phyloP scores from a whole-genome alignment of 345 rosid genomes.

The Diplotaxis tenuifolia region DNA sequence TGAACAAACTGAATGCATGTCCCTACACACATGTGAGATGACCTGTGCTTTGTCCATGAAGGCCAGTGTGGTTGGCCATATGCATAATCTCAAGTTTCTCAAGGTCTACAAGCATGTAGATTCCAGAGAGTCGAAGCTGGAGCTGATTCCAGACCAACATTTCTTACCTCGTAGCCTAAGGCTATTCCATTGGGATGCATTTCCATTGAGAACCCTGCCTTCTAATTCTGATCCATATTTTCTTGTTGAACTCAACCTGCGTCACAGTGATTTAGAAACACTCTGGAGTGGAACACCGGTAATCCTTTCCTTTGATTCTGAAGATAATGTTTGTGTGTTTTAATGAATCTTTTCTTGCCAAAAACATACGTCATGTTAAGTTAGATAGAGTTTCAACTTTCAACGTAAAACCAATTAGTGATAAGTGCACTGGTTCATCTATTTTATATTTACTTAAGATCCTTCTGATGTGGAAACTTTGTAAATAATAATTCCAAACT shows the following conservation, averaged over 20 bases:
- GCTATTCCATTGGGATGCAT: constrained; percentile 28
- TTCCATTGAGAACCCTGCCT: constrained; percentile 1
- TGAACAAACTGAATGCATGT: constrained; percentile 8
- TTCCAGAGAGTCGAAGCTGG: neutral
- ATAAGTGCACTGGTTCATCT: too few relatives aligned
- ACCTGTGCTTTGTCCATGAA: neutral
- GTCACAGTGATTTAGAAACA: constrained; percentile 6
- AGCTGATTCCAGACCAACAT: neutral
- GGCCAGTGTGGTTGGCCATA: neutral
- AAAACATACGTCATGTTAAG: too few relatives aligned
- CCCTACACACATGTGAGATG: constrained; percentile 11
- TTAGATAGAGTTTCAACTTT: too few relatives aligned
- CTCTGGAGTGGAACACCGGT: neutral
- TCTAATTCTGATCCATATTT: neutral
- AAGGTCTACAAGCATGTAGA: constrained; percentile 20
- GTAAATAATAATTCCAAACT: too few relatives aligned
- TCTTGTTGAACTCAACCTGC: constrained; percentile 18
- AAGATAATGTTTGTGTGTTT: too few relatives aligned
- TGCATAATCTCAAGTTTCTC: constrained; percentile 4
- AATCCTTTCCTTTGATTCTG: neutral
- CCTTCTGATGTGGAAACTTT: too few relatives aligned
- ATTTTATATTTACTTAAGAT: too few relatives aligned
- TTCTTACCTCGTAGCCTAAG: neutral
- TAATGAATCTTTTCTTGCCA: too few relatives aligned
- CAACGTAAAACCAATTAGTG: too few relatives aligned